Evolutionary conservation across 2,329 filamentous ascomycete genomes (phyloP).

Genomic region (Camptophora hylomeconis): DNA sequence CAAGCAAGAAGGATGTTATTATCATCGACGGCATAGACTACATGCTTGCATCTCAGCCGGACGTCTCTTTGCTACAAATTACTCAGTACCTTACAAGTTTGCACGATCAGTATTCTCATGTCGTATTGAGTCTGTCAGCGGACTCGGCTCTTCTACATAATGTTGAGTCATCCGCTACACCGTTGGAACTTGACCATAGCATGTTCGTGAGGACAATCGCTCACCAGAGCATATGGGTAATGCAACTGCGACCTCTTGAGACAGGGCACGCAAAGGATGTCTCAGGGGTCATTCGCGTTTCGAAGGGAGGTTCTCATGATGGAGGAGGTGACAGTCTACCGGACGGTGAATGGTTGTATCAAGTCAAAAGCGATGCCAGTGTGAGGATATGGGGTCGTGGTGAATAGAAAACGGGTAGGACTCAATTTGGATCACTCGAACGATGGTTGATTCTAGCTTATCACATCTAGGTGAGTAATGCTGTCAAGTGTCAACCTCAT

Average conservation of each 20-base stretch:
- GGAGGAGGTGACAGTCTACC: slow-evolving; percentile 20
- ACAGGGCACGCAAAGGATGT: slow-evolving; percentile 85
- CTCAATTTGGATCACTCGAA: no score
- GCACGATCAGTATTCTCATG: slow-evolving; percentile 29
- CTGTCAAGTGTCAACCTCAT: no score
- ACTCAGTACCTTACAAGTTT: slow-evolving; percentile 10
- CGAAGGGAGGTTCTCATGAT: slow-evolving; percentile 36
- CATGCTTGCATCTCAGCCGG: slow-evolving; percentile 13
- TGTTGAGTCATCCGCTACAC: slow-evolving; percentile 38
- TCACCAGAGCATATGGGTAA: slow-evolving; percentile 59
- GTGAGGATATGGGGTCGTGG: slow-evolving; percentile 79
- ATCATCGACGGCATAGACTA: slow-evolving; percentile 16
- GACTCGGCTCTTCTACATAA: slow-evolving; percentile 56
- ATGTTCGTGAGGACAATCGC: slow-evolving; percentile 58
- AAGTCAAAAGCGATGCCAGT: slow-evolving; percentile 63
- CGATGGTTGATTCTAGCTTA: no score
- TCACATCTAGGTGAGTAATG: no score
- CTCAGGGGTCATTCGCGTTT: slow-evolving; percentile 72
- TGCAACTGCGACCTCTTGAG: slow-evolving; percentile 64
- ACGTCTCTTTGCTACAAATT: slow-evolving; percentile 4
- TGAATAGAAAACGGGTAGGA: slow-evolving; percentile 29
- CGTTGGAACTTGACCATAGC: slow-evolving; percentile 57
- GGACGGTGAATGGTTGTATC: slow-evolving; percentile 67
- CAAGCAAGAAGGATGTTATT: slow-evolving; percentile 6
- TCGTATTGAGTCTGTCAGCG: slow-evolving; percentile 54